Base-by-base conservation (phyloP, 2,329 filamentous ascomycete genomes). In the Colletotrichum lindemuthianum region DNA sequence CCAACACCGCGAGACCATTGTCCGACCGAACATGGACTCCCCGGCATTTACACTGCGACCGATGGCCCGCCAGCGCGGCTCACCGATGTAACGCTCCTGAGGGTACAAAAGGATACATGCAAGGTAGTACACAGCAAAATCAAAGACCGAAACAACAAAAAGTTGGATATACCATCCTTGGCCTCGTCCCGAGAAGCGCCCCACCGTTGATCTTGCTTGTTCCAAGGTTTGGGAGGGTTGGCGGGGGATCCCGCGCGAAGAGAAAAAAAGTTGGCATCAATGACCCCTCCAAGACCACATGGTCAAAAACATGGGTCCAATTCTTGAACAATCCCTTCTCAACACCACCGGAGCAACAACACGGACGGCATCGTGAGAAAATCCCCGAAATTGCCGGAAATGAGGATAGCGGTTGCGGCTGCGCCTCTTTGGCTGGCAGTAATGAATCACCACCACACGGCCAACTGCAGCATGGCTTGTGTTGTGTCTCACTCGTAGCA, bases 91-190 rank as follows among this genome's bases (percentile, higher is more conserved):
- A 61, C 58, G 24, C 24, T 24, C 40, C 40, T 40, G 24, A 40
- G 24, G 39, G 40, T 15, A 16, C 15, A 15, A n/a, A 48, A 16
- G 13, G 43, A 37, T 24, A 24, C 24, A 39, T 13, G 33, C 15
- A 39, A n/a, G 44, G 53, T 15, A 12, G 12, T 24, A 6, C n/a
- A 24, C 24, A 10, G 8, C 2, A 49, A 15, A 34, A 52, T 47
- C 45, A 34, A 47, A 64, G 24, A 24, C 24, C 24, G 24, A 24
- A 24, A 24, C 24, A 4, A 24, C 24, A 24, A 57, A 63, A 43
- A 37, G 58, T 63, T 63, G 63, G 60, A 53, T 63, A 57, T 51
- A 41, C 47, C 58, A 65, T 54, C 63, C 59, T 63, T 65, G 63
- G 41, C 41, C 32, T 55, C 37, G 37, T 43, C 33, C 34, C 49